These are phyloP conservation scores for Middelhovenomyces tepae DNA, from an alignment of 805 yeast species.

Conservation along the genomic window DNA sequence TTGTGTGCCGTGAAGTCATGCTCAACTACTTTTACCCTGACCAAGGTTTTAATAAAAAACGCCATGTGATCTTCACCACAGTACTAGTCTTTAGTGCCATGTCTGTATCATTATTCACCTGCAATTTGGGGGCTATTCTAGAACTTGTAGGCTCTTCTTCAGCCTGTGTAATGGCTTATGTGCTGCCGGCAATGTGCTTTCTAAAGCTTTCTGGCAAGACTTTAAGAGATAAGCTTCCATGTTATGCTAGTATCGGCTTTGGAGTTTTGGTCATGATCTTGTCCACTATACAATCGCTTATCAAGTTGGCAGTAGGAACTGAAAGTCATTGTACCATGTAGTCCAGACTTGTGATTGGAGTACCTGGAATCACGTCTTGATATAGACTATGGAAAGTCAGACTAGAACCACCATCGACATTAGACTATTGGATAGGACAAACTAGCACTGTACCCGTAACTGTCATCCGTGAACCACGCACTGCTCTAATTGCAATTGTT, in stretches of 20 bases:
- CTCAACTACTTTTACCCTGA: conserved; percentile 45
- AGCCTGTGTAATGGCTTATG: conserved; percentile 87
- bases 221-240: conserved; percentile 45
- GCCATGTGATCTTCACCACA: conserved; percentile 60
- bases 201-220: conserved; percentile 48
- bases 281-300: conserved; percentile 68
- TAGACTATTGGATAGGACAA: too few species aligned
- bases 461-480: too few species aligned
- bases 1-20: conserved; percentile 84
- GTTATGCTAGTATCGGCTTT: conserved; percentile 53
- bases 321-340: conserved; percentile 43
- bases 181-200: conserved; percentile 80
- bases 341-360: background rate
- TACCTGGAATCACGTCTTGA: conserved; percentile 1
- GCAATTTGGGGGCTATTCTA: conserved; percentile 80
- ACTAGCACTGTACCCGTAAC: too few species aligned
- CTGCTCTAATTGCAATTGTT: background rate
- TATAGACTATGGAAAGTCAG: too few species aligned
- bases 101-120: conserved; percentile 68
- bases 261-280: conserved; percentile 72
- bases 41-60: conserved; percentile 16
- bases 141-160: conserved; percentile 91
- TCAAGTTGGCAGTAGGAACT: conserved; percentile 34
- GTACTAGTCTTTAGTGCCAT: conserved; percentile 57
- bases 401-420: too few species aligned